Conservation (phyloP, 2,329 filamentous ascomycete genomes). For the Epichloe bromicola region DNA sequence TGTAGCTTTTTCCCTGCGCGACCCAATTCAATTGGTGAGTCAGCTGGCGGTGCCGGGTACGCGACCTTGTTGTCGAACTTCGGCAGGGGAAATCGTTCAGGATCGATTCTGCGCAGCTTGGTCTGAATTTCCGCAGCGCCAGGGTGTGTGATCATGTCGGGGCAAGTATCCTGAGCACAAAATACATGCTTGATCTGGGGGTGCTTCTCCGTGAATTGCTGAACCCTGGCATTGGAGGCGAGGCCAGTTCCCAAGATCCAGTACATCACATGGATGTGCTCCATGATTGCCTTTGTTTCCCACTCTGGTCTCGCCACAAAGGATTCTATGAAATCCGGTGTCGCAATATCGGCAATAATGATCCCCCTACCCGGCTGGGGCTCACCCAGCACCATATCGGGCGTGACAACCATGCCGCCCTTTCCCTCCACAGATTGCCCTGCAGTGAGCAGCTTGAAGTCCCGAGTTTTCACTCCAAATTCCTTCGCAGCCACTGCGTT, state of each 20-base stretch:
- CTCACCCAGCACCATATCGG: slow-evolving; percentile 73
- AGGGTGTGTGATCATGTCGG: slow-evolving; percentile 62
- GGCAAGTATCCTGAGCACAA: slow-evolving; percentile 58
- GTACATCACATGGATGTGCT: slow-evolving; percentile 53
- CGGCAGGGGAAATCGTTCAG: slow-evolving; percentile 59
- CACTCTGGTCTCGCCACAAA: slow-evolving; percentile 64
- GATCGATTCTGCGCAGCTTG: slow-evolving; percentile 59
- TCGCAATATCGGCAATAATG: slow-evolving; percentile 68
- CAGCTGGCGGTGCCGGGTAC: slow-evolving; percentile 12
- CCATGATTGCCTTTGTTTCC: slow-evolving; percentile 50
- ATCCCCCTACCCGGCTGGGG: slow-evolving; percentile 56
- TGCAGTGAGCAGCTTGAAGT: slow-evolving; percentile 46
- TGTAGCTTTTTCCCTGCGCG: slow-evolving; percentile 31
- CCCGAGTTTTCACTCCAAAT: slow-evolving; percentile 45
- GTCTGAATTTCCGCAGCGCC: slow-evolving; percentile 54
- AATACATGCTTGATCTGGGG: slow-evolving; percentile 59
- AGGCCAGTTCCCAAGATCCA: slow-evolving; percentile 72
- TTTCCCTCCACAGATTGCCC: slow-evolving; percentile 51
- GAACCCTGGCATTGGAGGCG: slow-evolving; percentile 46
- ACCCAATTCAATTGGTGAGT: slow-evolving; percentile 23
- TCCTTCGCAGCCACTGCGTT: slow-evolving; percentile 48
- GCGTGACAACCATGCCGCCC: slow-evolving; percentile 58
- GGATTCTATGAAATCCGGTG: slow-evolving; percentile 52
- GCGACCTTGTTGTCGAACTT: slow-evolving; percentile 42
- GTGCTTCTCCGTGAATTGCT: slow-evolving; percentile 54